Percentiles rank a stretch among this genome's conserved stretches.
These are phyloP conservation scores for Astragalus membranaceus DNA, from an alignment of 306 rosid genomes.

Conservation along the genomic window DNA sequence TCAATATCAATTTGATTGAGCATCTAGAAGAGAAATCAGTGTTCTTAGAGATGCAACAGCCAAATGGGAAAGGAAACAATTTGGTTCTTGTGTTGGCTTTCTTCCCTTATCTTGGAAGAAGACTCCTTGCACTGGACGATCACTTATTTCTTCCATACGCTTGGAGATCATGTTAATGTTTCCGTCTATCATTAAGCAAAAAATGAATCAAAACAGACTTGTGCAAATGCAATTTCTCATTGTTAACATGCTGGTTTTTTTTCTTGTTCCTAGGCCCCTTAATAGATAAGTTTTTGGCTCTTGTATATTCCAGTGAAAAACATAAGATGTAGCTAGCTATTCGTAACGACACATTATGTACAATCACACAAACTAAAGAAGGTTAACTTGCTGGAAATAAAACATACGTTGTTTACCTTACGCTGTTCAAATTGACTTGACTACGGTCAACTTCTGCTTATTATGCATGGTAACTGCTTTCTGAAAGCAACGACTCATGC, in stretches of 20 bases:
- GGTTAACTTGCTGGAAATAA: neutral
- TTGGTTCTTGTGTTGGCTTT: slow-evolving; percentile 16
- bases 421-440: neutral
- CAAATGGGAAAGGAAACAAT: slow-evolving; percentile 4
- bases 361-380: neutral
- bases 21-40: slow-evolving; percentile 9
- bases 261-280: neutral
- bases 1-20: slow-evolving; percentile 5
- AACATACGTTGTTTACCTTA: neutral
- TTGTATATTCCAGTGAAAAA: slow-evolving; percentile 4
- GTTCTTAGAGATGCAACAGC: neutral
- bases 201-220: neutral
- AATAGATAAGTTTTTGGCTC: neutral
- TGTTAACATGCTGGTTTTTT: slow-evolving; percentile 3
- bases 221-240: slow-evolving; percentile 19
- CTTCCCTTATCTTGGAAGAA: slow-evolving; percentile 14
- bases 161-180: slow-evolving; percentile 1
- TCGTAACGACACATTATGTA: neutral
- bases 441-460: neutral
- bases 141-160: slow-evolving; percentile 4
- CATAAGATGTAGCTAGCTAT: slow-evolving; percentile 1
- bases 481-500: neutral
- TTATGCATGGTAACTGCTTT: neutral
- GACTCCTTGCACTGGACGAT: slow-evolving; percentile 3
- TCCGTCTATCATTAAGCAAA: neutral